phyloP scores from a whole-genome alignment of 805 yeast species.

The Clavispora vitiphila region DNA sequence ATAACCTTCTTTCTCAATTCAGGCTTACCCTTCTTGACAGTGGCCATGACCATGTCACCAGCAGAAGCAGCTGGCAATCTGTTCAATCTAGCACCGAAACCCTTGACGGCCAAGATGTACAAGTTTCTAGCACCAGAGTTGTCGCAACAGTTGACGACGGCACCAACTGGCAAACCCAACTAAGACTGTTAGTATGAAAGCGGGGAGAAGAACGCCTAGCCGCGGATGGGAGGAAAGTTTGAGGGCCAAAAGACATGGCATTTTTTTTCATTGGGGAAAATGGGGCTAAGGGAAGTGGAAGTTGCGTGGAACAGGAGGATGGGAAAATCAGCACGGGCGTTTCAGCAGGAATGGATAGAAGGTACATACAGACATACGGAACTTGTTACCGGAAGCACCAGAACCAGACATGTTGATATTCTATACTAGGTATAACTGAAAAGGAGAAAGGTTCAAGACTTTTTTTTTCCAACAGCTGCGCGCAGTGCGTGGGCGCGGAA shows the following conservation, averaged over 20 bases:
- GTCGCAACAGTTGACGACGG: conserved; percentile 99
- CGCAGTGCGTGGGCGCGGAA: conserved; percentile 18
- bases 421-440: conserved; percentile 19
- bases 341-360: conserved; percentile 1
- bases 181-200: conserved; percentile 32
- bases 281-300: neutral
- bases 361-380: conserved; percentile 95
- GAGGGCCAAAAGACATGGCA: too few species aligned
- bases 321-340: neutral
- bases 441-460: conserved; percentile 9
- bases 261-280: neutral
- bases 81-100: conserved; percentile 99
- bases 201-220: neutral
- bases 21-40: conserved; percentile 99
- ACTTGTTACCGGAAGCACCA: conserved; percentile 99
- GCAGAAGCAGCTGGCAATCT: conserved; percentile 99
- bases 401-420: conserved; percentile 66
- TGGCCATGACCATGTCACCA: conserved; percentile 99
- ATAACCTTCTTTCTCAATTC: conserved; percentile 99
- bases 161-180: conserved; percentile 99
- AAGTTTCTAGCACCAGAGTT: conserved; percentile 99
- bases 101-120: conserved; percentile 98
- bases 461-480: conserved; percentile 11
- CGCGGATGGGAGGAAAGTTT: neutral
- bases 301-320: neutral